Evolutionary conservation across 306 rosid species (phyloP).

Genomic region (Prunus mongolica): DNA sequence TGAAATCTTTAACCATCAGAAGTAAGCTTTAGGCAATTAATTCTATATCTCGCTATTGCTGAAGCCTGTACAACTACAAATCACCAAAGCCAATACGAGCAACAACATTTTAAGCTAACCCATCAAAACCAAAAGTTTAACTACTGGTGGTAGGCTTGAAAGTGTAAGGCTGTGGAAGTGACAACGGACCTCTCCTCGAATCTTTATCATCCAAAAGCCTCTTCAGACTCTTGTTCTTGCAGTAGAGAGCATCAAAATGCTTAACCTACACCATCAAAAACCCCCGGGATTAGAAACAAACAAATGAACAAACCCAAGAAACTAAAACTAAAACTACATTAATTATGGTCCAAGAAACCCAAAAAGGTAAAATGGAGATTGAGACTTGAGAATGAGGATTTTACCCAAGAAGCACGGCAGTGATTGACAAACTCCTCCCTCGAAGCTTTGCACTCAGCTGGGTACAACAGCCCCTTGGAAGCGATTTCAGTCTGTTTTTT

Average conservation of each 20-base stretch:
- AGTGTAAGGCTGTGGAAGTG: constrained; percentile 64
- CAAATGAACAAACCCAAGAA: neutral
- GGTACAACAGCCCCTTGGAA: constrained; percentile 82
- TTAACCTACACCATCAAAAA: constrained; percentile 54
- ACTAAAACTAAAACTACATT: constrained; percentile 3
- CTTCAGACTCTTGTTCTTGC: constrained; percentile 68
- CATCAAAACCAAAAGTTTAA: constrained; percentile 18
- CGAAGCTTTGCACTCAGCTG: constrained; percentile 55
- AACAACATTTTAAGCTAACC: constrained; percentile 10
- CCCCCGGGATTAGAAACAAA: neutral
- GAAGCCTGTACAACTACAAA: constrained; percentile 10
- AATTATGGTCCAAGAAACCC: neutral
- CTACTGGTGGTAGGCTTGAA: constrained; percentile 37
- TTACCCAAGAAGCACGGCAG: constrained; percentile 92
- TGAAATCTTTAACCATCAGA: neutral
- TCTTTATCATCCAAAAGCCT: constrained; percentile 91
- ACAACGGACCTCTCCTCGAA: constrained; percentile 80
- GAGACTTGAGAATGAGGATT: constrained; percentile 2
- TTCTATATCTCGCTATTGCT: neutral
- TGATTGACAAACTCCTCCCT: constrained; percentile 61
- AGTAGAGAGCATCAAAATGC: constrained; percentile 82
- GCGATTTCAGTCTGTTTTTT: constrained; percentile 89
- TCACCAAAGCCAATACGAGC: neutral
- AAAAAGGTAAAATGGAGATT: neutral
- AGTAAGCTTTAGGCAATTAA: neutral